Percentiles rank a stretch among this genome's conserved stretches.
Conservation (phyloP, 2,329 filamentous ascomycete genomes). For the Pseudopithomyces chartarum region DNA sequence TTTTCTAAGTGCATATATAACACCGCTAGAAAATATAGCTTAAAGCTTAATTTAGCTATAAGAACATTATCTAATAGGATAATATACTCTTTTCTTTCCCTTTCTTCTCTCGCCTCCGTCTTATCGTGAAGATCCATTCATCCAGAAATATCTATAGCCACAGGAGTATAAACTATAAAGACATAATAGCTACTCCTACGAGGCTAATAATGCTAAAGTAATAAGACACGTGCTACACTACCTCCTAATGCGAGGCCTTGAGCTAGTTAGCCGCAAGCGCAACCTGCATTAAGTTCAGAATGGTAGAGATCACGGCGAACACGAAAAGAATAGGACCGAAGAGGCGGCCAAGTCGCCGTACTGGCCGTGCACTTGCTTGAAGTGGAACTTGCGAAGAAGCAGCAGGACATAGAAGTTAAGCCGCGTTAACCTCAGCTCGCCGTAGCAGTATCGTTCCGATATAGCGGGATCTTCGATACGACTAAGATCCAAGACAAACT, state of each 20-base stretch:
- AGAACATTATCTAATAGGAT: too few species aligned
- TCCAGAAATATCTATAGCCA: conserved; percentile 14
- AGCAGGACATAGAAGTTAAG: conserved; percentile 49
- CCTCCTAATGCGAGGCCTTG: conserved; percentile 9
- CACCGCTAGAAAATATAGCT: too few species aligned
- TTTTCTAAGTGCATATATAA: too few species aligned
- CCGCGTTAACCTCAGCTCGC: conserved; percentile 51
- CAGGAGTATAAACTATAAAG: conserved; percentile 10
- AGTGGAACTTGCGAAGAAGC: conserved; percentile 2
- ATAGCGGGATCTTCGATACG: conserved; percentile 33
- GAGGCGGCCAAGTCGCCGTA: conserved; percentile 36
- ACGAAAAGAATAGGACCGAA: conserved; percentile 19
- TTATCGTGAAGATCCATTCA: conserved; percentile 12
- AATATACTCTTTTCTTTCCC: conserved; percentile 56
- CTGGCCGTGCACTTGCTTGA: not conserved
- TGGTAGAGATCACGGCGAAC: conserved; percentile 19
- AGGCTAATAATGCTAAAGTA: conserved; percentile 17
- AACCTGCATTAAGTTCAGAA: conserved; percentile 25
- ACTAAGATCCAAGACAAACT: conserved; percentile 8
- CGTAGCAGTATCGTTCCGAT: conserved; percentile 48
- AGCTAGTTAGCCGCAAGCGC: conserved; percentile 19
- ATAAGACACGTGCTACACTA: conserved; percentile 9
- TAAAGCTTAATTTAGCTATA: too few species aligned
- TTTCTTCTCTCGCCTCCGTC: conserved; percentile 1
- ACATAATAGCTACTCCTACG: conserved; percentile 8